Evolutionary conservation across 768 basidiomycete species (phyloP), one percentile per base, ranked within the genome.

Genomic region (Rhizopogon vesiculosus): DNA sequence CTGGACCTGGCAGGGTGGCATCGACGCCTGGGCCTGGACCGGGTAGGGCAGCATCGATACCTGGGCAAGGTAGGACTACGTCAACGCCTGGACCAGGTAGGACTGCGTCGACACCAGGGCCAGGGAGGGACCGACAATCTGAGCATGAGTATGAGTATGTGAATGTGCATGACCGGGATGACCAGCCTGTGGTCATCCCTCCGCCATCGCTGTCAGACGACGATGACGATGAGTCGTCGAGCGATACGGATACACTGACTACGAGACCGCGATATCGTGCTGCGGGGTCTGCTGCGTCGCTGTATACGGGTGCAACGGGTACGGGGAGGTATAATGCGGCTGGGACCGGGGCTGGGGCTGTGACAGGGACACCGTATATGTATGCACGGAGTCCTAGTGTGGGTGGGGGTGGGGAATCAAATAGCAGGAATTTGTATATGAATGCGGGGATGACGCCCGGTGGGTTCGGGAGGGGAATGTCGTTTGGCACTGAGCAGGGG

Each of bases 221-320:
- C 35, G 35, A 38, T 5, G 62, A 68, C 12, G 68, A 68, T 15
- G 65, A 64, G 0, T 68, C 66, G 15, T 69, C 67, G 50, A 70
- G 67, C 18, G 72, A 74, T 12, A 59, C 57, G 15, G 71, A 74
- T 53, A 69, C 74, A 49, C 57, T 73, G 53, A 65, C 72, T 8
- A 74, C 73, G 35, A 72, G 72, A 0, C 55, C 62, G 46, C 62
- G 67, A n/a, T 68, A 63, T 40, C 56, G 56, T 12, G 35, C 35
- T 38, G 35, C 35, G 13, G 35, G 35, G 13, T 10, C 41, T 61
- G 18, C 63, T 60, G 41, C 61, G 19, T 56, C 56, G 31, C 50
- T 49, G 16, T 59, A 59, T 33, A 59, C 60, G 19, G 60, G 54
- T 3, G 58, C 55, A 9, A 53, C 54, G 16, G 60, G 54, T 3